Evolutionary conservation across 176 grass and related monocot genomes (phyloP), one percentile per base, ranked within the genome.

Genomic region (Avena eriantha): DNA sequence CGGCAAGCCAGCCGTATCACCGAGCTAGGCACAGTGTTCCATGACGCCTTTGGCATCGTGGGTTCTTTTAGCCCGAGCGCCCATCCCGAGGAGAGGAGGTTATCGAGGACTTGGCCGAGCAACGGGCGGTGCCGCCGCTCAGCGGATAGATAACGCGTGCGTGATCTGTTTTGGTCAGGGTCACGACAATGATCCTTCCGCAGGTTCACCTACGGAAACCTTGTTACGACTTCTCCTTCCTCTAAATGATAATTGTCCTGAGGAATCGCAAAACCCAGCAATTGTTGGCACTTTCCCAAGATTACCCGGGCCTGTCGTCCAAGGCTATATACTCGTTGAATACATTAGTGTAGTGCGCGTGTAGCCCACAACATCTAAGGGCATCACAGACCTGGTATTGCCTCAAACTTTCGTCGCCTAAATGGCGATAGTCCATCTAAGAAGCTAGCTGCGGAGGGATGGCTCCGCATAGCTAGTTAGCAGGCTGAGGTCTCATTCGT

Each of bases 301-400:
- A 94, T 91, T 91, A 94, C 80, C 86, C 59, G 75, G 79, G 75
- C 89, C 80, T 89, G 60, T 94, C 74, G 89, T 75, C 89, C 89
- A 90, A 94, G 89, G 89, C 92, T 88, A 90, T 86, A 94, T 83
- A 91, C 89, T 94, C 87, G 72, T 91, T 90, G 92, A 83, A 83
- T 94, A 91, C 89, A 94, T 91, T 77, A 92, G 87, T 89, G 80
- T 94, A 92, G n/a, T n/a, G 70, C 70, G 83, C 80, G 92, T 92
- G 92, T 78, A 81, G 77, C 77, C 87, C 71, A 92, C 77, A 94
- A 94, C 87, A 94, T 92, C 87, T 94, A 94, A 94, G 92, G 92
- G 84, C 89, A 88, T 94, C 85, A 94, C 57, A 89, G 36, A 39
- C 36, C 0, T 39, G 36, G 5, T 39, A 46, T 46, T 46, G 7